A percentile compares a stretch with the other conserved stretches of the same genome.
Conservation (phyloP, 495 filamentous ascomycete species). For the Tuber magnatum region DNA sequence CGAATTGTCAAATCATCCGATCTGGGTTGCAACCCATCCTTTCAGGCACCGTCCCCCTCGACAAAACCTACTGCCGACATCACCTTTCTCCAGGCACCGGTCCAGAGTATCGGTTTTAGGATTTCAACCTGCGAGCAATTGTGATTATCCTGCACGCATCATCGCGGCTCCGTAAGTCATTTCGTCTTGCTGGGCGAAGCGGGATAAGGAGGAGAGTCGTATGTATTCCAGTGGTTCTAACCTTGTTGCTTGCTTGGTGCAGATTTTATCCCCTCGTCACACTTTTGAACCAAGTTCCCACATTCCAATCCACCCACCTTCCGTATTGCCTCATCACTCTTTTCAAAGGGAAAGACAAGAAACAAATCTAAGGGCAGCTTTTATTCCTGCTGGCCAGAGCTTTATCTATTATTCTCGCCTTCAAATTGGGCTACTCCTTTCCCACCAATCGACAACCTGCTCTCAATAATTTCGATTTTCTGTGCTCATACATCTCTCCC, state of each 20-base stretch:
- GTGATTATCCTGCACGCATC: constrained; percentile 28
- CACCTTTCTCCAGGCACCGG: constrained; percentile 35
- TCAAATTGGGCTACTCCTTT: not conserved
- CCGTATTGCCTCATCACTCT: not conserved
- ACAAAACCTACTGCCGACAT: constrained; percentile 35
- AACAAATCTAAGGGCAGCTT: not conserved
- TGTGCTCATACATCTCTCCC: not conserved
- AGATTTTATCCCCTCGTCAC: not conserved
- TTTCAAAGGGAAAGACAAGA: not conserved
- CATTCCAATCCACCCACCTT: not conserved
- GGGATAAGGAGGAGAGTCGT: constrained; percentile 25
- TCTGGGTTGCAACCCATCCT: constrained; percentile 38
- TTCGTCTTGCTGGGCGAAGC: constrained; percentile 22
- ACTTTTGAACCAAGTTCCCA: constrained; percentile 3
- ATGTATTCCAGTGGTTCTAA: not conserved
- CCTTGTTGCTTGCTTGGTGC: constrained; percentile 1
- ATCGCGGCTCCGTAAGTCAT: constrained; percentile 30
- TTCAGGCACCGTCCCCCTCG: constrained; percentile 36
- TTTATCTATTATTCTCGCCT: constrained; percentile 1
- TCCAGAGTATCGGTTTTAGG: constrained; percentile 32
- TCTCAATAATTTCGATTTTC: not conserved
- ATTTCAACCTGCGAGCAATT: constrained; percentile 31
- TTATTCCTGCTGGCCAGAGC: constrained; percentile 4
- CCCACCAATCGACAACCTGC: not conserved
- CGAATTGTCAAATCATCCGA: constrained; percentile 38